phyloP scores from a whole-genome alignment of 2,329 filamentous ascomycete genomes.

The Hawksworthiomyces lignivorus region DNA sequence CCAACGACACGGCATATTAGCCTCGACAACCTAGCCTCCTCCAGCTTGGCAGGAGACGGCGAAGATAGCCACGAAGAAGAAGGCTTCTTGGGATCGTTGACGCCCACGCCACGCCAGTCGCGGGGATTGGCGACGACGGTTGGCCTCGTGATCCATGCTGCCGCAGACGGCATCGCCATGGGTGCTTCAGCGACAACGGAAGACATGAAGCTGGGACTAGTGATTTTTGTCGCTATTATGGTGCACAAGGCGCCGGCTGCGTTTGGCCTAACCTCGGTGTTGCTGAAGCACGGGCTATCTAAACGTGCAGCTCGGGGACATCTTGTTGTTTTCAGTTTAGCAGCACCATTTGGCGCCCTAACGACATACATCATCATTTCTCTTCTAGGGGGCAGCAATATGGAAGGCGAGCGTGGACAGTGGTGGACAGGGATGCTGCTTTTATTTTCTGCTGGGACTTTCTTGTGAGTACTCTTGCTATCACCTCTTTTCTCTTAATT shows the following conservation, averaged over 20 bases:
- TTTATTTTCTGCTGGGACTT: slow-evolving; percentile 93
- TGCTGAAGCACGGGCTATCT: slow-evolving; percentile 84
- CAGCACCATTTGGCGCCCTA: slow-evolving; percentile 79
- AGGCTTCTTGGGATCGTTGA: slow-evolving; percentile 51
- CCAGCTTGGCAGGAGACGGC: slow-evolving; percentile 5
- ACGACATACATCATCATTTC: slow-evolving; percentile 75
- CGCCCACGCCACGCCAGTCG: slow-evolving; percentile 49
- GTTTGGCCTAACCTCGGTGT: slow-evolving; percentile 83
- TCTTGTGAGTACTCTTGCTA: slow-evolving; percentile 57
- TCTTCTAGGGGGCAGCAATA: slow-evolving; percentile 56
- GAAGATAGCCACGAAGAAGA: slow-evolving; percentile 44
- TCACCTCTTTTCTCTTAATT: not conserved
- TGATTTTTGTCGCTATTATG: slow-evolving; percentile 96
- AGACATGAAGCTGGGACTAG: slow-evolving; percentile 70
- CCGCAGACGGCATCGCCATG: slow-evolving; percentile 90
- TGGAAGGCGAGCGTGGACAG: slow-evolving; percentile 54
- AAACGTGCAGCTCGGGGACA: slow-evolving; percentile 80
- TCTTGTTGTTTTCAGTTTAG: slow-evolving; percentile 82
- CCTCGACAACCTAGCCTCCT: slow-evolving; percentile 62
- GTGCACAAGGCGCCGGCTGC: slow-evolving; percentile 94
- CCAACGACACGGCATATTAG: slow-evolving; percentile 78
- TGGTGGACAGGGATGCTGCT: slow-evolving; percentile 92
- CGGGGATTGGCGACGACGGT: slow-evolving; percentile 75
- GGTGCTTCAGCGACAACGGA: slow-evolving; percentile 76
- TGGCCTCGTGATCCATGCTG: slow-evolving; percentile 91